Evolutionary conservation across 2,329 filamentous ascomycete genomes (phyloP).

Genomic region (Alternaria hordeiaustralica): DNA sequence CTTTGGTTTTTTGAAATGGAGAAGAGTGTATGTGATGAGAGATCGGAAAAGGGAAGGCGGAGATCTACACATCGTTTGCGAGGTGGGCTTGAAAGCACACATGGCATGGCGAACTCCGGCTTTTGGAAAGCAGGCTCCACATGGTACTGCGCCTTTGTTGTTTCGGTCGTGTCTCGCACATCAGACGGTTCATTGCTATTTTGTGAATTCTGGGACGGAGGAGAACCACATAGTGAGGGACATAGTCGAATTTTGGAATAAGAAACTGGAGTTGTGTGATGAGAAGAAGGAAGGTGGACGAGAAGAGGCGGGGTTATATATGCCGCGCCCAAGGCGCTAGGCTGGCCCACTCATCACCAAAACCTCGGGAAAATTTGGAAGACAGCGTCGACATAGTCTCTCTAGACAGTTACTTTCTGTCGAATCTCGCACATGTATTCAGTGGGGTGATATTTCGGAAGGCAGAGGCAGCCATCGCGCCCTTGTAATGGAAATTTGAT

Average conservation of each 20-base stretch:
- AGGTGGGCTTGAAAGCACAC: not conserved
- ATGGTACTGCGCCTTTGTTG: not conserved
- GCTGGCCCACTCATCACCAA: not conserved
- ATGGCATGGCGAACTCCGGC: too few relatives aligned
- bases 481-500: too few relatives aligned
- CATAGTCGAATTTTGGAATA: not conserved
- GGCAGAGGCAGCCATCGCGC: too few relatives aligned
- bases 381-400: too few relatives aligned
- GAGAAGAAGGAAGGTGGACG: not conserved
- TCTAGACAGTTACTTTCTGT: too few relatives aligned
- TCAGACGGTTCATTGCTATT: not conserved
- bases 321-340: not conserved
- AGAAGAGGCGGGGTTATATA: not conserved
- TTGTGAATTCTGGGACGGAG: not conserved
- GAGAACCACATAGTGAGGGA: not conserved
- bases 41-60: not conserved
- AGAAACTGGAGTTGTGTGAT: accelerated
- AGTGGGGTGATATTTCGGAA: too few relatives aligned
- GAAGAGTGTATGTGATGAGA: not conserved
- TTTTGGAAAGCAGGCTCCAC: not conserved
- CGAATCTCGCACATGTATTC: too few relatives aligned
- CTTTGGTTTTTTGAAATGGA: not conserved
- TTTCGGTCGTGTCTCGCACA: not conserved
- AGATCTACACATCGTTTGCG: not conserved
- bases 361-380: not conserved